These are phyloP conservation scores for Kluyveromyces siamensis DNA, from an alignment of 805 yeast species.

Conservation along the genomic window DNA sequence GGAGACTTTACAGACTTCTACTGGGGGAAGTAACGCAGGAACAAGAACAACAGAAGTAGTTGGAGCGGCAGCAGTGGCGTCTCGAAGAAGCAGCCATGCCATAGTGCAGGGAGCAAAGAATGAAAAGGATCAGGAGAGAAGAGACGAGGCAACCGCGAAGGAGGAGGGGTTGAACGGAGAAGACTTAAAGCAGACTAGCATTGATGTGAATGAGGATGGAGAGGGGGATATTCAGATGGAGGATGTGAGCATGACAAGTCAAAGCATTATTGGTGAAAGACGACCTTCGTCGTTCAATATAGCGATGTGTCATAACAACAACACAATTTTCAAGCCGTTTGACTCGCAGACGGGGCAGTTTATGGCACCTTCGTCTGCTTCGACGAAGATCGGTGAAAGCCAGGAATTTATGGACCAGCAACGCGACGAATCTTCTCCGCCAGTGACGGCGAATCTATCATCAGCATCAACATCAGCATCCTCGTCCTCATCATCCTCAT, in stretches of 20 bases:
- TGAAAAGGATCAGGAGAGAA: background rate
- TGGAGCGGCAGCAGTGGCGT: background rate
- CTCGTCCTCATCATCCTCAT: background rate
- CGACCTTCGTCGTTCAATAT: slow-evolving; percentile 2
- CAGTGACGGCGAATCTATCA: background rate
- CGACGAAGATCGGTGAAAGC: background rate
- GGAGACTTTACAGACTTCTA: slow-evolving; percentile 6
- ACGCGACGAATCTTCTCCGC: background rate
- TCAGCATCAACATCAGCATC: background rate
- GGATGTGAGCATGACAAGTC: slow-evolving; percentile 14
- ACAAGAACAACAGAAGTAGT: background rate
- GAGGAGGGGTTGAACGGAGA: slow-evolving; percentile 6
- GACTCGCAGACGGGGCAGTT: slow-evolving; percentile 26
- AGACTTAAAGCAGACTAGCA: slow-evolving; percentile 7
- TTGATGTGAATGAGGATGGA: background rate
- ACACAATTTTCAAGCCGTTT: slow-evolving; percentile 22
- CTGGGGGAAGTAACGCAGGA: slow-evolving; percentile 1
- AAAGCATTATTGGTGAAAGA: slow-evolving; percentile 8
- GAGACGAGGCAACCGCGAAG: background rate
- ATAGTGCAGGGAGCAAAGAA: background rate
- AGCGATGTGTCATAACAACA: slow-evolving; percentile 1
- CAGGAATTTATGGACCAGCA: background rate
- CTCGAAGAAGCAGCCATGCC: background rate
- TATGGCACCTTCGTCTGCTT: slow-evolving; percentile 6
- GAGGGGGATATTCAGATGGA: slow-evolving; percentile 12